Conservation (phyloP, 2,329 filamentous ascomycete genomes). For the Fusarium neocosmosporiellum region DNA sequence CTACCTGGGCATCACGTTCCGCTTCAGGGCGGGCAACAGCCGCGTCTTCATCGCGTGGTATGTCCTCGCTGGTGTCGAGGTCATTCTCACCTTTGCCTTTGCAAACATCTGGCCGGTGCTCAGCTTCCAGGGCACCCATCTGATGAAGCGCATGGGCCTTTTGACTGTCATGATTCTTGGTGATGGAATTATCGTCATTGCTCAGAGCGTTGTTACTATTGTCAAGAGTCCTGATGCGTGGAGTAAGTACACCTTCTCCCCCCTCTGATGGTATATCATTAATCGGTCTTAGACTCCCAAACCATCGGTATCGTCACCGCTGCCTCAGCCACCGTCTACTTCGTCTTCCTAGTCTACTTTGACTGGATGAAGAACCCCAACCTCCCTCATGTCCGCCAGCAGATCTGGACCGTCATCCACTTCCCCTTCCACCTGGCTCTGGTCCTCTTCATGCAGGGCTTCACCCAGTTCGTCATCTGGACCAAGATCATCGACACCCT, state of each 20-base stretch:
- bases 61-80: slow-evolving; percentile 64
- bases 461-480: slow-evolving; percentile 66
- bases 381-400: slow-evolving; percentile 67
- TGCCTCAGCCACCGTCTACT: slow-evolving; percentile 55
- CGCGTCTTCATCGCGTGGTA: slow-evolving; percentile 61
- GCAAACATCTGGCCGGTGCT: slow-evolving; percentile 67
- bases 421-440: slow-evolving; percentile 73
- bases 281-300: slow-evolving; percentile 43
- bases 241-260: slow-evolving; percentile 44
- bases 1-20: slow-evolving; percentile 56
- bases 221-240: slow-evolving; percentile 55
- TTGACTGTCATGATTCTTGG: slow-evolving; percentile 75
- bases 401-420: slow-evolving; percentile 68
- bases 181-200: slow-evolving; percentile 72
- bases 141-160: slow-evolving; percentile 72
- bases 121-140: slow-evolving; percentile 70
- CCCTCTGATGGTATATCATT: background rate
- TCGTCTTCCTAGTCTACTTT: slow-evolving; percentile 62
- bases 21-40: slow-evolving; percentile 50
- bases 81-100: slow-evolving; percentile 60
- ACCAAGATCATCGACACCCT: slow-evolving; percentile 52
- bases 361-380: slow-evolving; percentile 74
- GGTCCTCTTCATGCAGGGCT: slow-evolving; percentile 72
- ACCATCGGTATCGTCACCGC: slow-evolving; percentile 56
- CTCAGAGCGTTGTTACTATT: slow-evolving; percentile 61